phyloP scores from a whole-genome alignment of 1,284 basidiomycete genomes.

The Laetiporus sulphureus region DNA sequence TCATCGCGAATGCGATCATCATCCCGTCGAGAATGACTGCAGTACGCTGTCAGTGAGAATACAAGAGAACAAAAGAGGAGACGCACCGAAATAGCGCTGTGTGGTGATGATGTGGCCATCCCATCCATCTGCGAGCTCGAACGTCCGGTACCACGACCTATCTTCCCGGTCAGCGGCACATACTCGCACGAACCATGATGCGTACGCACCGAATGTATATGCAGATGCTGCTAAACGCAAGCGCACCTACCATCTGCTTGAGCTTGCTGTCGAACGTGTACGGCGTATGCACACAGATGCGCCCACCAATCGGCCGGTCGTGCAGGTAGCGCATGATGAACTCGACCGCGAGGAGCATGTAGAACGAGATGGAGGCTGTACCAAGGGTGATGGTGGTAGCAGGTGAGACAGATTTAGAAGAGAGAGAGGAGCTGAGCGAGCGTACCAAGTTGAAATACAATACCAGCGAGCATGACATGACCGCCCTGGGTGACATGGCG shows the following conservation, averaged over 20 bases:
- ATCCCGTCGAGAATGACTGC: constrained; percentile 4
- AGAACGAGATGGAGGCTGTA: constrained; percentile 36
- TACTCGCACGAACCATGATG: not conserved
- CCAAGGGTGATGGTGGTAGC: too few species aligned
- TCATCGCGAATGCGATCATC: constrained; percentile 6
- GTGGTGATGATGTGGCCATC: constrained; percentile 44
- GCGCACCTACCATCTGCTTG: not conserved
- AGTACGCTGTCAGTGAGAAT: not conserved
- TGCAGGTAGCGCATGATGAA: constrained; percentile 37
- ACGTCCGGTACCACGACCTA: constrained; percentile 42
- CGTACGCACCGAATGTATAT: not conserved
- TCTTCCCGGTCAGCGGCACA: not conserved
- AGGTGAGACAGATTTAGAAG: too few species aligned
- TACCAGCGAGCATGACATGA: constrained; percentile 51
- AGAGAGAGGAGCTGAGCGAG: too few species aligned
- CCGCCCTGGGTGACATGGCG: constrained; percentile 31
- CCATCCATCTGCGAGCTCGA: constrained; percentile 52
- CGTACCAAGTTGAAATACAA: constrained; percentile 47
- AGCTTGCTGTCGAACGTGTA: not conserved
- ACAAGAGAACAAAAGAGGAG: not conserved
- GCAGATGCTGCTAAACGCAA: not conserved
- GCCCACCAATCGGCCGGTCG: constrained; percentile 29
- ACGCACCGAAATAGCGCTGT: constrained; percentile 46
- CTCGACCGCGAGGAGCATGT: constrained; percentile 35
- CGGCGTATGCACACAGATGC: not conserved